These are phyloP conservation scores for Chlorella sp. DNA, from an alignment of 139 green algal species.

Conservation along the genomic window DNA sequence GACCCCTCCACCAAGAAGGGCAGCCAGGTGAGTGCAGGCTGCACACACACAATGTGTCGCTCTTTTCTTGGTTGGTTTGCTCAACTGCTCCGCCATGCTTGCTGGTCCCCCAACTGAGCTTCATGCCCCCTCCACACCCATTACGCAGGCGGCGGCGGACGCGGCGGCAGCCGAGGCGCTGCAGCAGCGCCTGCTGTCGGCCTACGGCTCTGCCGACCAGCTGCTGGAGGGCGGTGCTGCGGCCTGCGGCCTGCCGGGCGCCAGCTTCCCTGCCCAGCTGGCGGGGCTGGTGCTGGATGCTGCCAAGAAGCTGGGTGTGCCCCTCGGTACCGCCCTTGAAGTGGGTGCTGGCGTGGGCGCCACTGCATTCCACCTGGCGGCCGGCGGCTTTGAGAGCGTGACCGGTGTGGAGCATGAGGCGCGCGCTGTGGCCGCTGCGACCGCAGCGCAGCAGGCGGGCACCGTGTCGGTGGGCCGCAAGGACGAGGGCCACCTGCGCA, in stretches of 20 bases:
- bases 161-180: slow-evolving; percentile 55
- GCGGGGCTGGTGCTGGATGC: neutral
- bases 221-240: slow-evolving; percentile 17
- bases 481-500: slow-evolving; percentile 36
- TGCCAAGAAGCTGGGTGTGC: neutral
- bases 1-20: slow-evolving; percentile 65
- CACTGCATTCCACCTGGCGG: slow-evolving; percentile 65
- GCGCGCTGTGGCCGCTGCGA: slow-evolving; percentile 17
- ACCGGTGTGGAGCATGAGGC: slow-evolving; percentile 67
- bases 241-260: slow-evolving; percentile 6
- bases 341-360: slow-evolving; percentile 76
- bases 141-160: slow-evolving; percentile 41
- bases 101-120: too few relatives aligned
- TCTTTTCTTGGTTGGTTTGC: too few relatives aligned
- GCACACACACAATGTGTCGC: too few relatives aligned
- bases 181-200: slow-evolving; percentile 53
- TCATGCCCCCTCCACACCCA: too few relatives aligned
- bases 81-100: too few relatives aligned
- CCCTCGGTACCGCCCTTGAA: slow-evolving; percentile 59
- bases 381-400: slow-evolving; percentile 55
- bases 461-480: neutral
- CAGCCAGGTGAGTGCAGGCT: too few relatives aligned
- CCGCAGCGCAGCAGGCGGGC: slow-evolving; percentile 14
- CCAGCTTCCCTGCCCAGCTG: neutral
- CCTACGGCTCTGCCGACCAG: slow-evolving; percentile 22